Evolutionary conservation across 2,329 filamentous ascomycete species (phyloP).

Genomic region (Aulographum hederae): DNA sequence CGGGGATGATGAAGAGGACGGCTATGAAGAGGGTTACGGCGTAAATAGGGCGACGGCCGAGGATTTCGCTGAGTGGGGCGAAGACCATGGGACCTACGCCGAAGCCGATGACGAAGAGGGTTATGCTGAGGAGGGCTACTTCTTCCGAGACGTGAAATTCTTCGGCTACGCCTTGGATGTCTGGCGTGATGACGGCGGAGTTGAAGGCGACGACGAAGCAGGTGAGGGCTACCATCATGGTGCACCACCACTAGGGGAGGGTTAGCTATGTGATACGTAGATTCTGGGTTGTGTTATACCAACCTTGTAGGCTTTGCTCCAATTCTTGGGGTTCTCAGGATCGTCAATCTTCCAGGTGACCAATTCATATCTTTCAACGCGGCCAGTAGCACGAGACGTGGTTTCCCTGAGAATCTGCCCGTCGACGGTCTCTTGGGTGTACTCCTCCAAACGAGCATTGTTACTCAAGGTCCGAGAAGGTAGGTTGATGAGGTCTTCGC

Average conservation of each 20-base stretch:
- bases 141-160: slow-evolving; percentile 54
- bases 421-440: slow-evolving; percentile 38
- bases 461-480: slow-evolving; percentile 46
- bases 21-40: slow-evolving; percentile 48
- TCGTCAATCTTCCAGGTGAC: slow-evolving; percentile 57
- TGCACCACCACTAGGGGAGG: slow-evolving; percentile 41
- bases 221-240: slow-evolving; percentile 57
- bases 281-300: slow-evolving; percentile 31
- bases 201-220: slow-evolving; percentile 30
- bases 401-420: slow-evolving; percentile 42
- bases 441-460: slow-evolving; percentile 42
- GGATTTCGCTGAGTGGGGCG: slow-evolving; percentile 59
- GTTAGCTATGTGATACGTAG: not conserved
- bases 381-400: slow-evolving; percentile 34
- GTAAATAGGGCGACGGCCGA: slow-evolving; percentile 56
- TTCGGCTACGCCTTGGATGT: slow-evolving; percentile 43
- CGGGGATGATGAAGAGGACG: slow-evolving; percentile 64
- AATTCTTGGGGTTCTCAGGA: slow-evolving; percentile 70
- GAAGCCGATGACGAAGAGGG: slow-evolving; percentile 21
- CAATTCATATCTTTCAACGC: slow-evolving; percentile 35
- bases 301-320: slow-evolving; percentile 60
- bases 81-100: slow-evolving; percentile 52
- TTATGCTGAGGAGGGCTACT: slow-evolving; percentile 53
- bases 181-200: slow-evolving; percentile 62
- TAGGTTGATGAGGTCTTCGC: slow-evolving; percentile 34